Percentiles rank a stretch among this genome's conserved stretches.
phyloP scores from a whole-genome alignment of 202 grass and related monocot species.

The Setaria italica region DNA sequence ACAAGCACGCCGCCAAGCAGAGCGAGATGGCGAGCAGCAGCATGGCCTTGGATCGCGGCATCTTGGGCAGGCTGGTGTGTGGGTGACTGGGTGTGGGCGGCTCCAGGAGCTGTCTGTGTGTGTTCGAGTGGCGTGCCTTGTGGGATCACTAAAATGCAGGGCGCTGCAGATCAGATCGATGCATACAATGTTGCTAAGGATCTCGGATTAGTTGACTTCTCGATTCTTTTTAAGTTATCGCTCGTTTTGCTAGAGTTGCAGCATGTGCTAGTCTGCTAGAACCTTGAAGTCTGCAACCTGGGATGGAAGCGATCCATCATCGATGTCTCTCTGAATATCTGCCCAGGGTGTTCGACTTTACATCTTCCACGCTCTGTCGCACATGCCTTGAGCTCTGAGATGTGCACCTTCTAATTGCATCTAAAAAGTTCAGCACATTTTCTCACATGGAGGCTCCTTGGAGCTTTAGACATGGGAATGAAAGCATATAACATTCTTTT shows the following conservation, averaged over 20 bases:
- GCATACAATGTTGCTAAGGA: neutral
- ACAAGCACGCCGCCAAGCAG: neutral
- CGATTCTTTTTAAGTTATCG: neutral
- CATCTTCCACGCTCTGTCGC: neutral
- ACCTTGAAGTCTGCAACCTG: neutral
- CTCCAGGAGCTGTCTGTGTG: neutral
- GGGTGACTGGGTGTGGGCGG: neutral
- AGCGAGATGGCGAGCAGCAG: slow-evolving; percentile 15
- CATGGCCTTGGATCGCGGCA: neutral
- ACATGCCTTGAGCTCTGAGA: too few relatives aligned
- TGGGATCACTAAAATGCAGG: slow-evolving; percentile 10
- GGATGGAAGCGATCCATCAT: neutral
- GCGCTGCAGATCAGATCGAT: neutral
- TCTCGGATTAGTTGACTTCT: neutral
- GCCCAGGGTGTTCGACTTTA: neutral
- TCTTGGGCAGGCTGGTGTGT: neutral
- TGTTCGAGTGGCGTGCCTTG: neutral
- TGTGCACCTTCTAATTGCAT: too few relatives aligned
- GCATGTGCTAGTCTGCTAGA: neutral
- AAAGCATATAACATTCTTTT: too few relatives aligned
- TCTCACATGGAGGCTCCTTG: too few relatives aligned
- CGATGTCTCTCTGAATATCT: neutral
- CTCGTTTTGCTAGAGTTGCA: neutral
- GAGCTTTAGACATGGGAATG: too few relatives aligned
- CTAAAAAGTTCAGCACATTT: too few relatives aligned